Conservation (phyloP, 495 filamentous ascomycete species). For the Aspergillus avenaceus region DNA sequence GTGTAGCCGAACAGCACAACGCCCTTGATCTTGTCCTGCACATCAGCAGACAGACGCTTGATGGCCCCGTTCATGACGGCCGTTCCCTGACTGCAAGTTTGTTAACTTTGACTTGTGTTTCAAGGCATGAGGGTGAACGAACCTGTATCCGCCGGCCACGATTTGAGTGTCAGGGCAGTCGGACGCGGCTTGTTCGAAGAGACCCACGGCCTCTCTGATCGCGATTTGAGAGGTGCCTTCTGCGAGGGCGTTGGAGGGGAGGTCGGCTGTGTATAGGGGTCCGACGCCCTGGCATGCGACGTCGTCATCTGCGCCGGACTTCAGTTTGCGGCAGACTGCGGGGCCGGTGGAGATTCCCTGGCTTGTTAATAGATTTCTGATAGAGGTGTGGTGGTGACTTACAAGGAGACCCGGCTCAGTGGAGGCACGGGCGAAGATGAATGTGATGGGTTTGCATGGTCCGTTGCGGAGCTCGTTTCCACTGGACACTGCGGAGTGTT, state of each 20-base stretch:
- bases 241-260: conserved; percentile 22
- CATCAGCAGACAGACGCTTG: conserved; percentile 30
- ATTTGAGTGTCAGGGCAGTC: conserved; percentile 54
- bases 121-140: conserved; percentile 15
- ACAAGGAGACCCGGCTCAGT: conserved; percentile 49
- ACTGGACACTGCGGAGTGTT: neutral
- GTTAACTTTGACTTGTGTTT: neutral
- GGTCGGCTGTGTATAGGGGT: conserved; percentile 27
- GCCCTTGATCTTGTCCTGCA: conserved; percentile 46
- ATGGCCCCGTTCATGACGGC: conserved; percentile 50
- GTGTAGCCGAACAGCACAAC: conserved; percentile 57
- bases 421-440: conserved; percentile 49
- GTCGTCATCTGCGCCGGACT: conserved; percentile 20
- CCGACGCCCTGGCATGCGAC: conserved; percentile 37
- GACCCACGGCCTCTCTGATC: conserved; percentile 35
- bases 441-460: conserved; percentile 43
- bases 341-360: conserved; percentile 30
- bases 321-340: conserved; percentile 29
- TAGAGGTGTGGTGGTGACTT: neutral
- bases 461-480: conserved; percentile 39
- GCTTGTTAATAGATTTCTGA: neutral
- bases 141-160: conserved; percentile 49
- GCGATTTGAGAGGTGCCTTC: conserved; percentile 31
- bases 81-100: conserved; percentile 46
- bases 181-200: conserved; percentile 33